Base-by-base conservation (phyloP, 345 rosid species). In the Brassica incana region DNA sequence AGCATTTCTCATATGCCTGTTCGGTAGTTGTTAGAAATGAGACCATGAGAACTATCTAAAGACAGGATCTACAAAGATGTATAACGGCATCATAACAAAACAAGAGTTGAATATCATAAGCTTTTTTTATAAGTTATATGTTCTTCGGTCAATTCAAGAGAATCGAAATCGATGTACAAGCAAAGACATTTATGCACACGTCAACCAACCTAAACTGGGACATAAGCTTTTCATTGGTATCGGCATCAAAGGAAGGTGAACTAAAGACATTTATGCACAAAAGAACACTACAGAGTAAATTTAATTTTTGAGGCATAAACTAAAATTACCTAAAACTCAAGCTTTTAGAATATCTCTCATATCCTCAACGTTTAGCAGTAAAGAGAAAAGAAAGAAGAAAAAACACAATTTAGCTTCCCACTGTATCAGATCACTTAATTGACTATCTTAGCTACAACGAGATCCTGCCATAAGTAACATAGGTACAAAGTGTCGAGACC, bases 1-100 rank as follows among this genome's bases (percentile, higher is more conserved):
- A 95, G 87, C 96, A 92, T 87, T 95, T 95, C 89, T 91, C 96
- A 15, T 88, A 77, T 15, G 98, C 99, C 99, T 95, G 90, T 73
- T 71, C 64, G 20, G 58, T 52, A 65, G 33, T 71, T 60, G 69
- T 61, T 38, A 84, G 40, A 60, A 45, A 68, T 58, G 20, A 67
- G 54, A 73, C 7, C 20, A 60, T 59, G 45, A 61, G 45, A 73
- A 79, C 48, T 59, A 60, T 23, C 14, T 29, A 5, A 72, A 29
- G 48, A 10, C 29, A 2, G 15, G 40, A 63, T 52, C 18, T 7
- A 65, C 40, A 71, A 64, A 15, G 23, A 69, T 4, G 27, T 33
- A 62, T 20, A 5, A 15, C 27, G 18, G 38, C 38, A n/a, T 6
- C 2, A 4, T n/a, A 36, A 50, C 30, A 35, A 8, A 36, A 15